phyloP scores from a whole-genome alignment of 768 basidiomycete genomes.

The Hemileccinum rubropunctum region DNA sequence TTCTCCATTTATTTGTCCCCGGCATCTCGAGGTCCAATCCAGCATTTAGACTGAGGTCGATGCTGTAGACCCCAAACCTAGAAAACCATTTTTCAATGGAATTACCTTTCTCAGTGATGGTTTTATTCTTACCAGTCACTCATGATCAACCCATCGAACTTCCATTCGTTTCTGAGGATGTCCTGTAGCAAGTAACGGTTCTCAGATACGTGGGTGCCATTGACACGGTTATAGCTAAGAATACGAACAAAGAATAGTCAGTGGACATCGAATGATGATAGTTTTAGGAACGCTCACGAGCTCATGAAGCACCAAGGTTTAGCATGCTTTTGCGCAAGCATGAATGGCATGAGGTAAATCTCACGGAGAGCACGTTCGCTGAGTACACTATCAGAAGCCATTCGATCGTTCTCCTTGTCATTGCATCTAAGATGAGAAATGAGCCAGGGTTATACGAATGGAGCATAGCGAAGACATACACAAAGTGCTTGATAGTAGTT shows the following conservation, averaged over 20 bases:
- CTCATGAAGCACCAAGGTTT: constrained; percentile 61
- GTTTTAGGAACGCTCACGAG: constrained; percentile 42
- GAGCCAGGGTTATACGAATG: neutral
- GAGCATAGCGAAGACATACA: constrained; percentile 39
- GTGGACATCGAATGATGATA: neutral
- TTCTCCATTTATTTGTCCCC: constrained; percentile 72
- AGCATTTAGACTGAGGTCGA: constrained; percentile 65
- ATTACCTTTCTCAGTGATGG: neutral
- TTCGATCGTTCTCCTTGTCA: constrained; percentile 79
- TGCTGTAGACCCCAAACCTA: constrained; percentile 72
- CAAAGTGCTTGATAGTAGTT: constrained; percentile 78
- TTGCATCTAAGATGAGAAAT: constrained; percentile 47
- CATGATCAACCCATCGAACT: constrained; percentile 72
- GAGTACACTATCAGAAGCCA: constrained; percentile 54
- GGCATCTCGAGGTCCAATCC: constrained; percentile 83
- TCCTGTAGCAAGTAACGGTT: constrained; percentile 55
- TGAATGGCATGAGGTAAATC: constrained; percentile 62
- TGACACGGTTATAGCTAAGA: constrained; percentile 67
- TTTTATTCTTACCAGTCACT: constrained; percentile 63
- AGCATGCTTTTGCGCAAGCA: constrained; percentile 50
- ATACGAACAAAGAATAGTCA: constrained; percentile 1
- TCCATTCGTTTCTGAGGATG: constrained; percentile 72
- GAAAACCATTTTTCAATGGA: neutral
- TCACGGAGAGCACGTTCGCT: constrained; percentile 53
- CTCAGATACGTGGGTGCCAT: constrained; percentile 72